phyloP scores from a whole-genome alignment of 345 rosid genomes.

The Xanthoceras sorbifolium region DNA sequence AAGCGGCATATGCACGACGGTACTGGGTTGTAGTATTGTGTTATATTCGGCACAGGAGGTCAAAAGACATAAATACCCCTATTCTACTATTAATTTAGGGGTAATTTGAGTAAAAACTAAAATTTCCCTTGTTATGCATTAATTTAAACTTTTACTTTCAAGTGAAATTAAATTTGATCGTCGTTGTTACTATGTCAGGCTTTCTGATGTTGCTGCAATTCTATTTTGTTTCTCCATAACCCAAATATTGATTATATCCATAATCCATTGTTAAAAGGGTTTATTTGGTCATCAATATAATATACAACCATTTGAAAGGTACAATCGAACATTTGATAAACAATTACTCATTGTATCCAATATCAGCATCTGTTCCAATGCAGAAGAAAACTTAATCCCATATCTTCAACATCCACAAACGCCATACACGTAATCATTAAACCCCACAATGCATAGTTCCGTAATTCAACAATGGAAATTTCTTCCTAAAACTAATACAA shows the following conservation, averaged over 20 bases:
- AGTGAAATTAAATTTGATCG: too few species aligned
- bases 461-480: background rate
- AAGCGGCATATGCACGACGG: background rate
- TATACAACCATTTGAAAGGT: too few species aligned
- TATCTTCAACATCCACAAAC: background rate
- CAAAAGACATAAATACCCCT: background rate
- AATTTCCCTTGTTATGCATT: too few species aligned
- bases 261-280: too few species aligned
- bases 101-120: background rate
- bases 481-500: background rate
- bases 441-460: background rate
- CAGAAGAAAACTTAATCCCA: background rate
- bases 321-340: background rate
- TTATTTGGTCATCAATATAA: too few species aligned
- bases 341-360: background rate
- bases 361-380: background rate
- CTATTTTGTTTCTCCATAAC: too few species aligned
- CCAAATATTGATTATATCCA: too few species aligned
- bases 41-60: background rate
- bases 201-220: too few species aligned
- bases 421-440: background rate
- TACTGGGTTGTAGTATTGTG: background rate
- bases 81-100: background rate
- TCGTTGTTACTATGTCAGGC: too few species aligned
- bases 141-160: too few species aligned